These are phyloP conservation scores for Oryza meyeriana DNA, from an alignment of 176 grass and related monocot genomes.

Conservation along the genomic window DNA sequence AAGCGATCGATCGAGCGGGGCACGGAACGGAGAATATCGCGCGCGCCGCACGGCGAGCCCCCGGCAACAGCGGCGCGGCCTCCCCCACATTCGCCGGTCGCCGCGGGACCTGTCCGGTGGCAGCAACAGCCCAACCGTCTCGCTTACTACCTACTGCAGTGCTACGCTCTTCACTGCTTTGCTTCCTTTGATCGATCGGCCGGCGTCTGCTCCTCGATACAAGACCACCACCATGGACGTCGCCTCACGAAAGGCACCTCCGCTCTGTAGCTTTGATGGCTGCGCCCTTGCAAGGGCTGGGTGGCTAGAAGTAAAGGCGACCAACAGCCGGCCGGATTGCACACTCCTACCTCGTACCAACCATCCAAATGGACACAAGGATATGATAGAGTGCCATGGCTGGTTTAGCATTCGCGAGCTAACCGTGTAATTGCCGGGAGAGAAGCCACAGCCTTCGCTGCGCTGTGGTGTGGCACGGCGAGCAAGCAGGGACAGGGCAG, in stretches of 20 bases:
- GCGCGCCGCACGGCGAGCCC: not conserved
- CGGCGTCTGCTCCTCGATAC: not conserved
- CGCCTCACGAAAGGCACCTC: constrained; percentile 24
- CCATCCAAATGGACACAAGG: not conserved
- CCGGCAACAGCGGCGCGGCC: not conserved
- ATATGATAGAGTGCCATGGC: not conserved
- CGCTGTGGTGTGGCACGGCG: not conserved
- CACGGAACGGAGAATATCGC: not conserved
- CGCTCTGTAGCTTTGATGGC: constrained; percentile 23
- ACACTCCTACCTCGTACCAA: constrained; percentile 3
- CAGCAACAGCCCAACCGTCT: not conserved
- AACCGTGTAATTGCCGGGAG: not conserved
- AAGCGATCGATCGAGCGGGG: not conserved
- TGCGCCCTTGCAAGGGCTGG: not conserved
- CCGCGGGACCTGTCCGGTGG: not conserved
- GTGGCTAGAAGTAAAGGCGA: not conserved
- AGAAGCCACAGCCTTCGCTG: not conserved
- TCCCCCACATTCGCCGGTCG: not conserved
- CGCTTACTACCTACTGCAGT: not conserved
- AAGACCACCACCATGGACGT: not conserved
- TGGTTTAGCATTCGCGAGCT: not conserved
- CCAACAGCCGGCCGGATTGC: not conserved
- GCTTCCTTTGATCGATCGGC: not conserved
- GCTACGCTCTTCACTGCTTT: not conserved
- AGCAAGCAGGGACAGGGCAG: not conserved